A percentile compares a stretch with the other conserved stretches of the same genome.
Evolutionary conservation across 345 rosid species (phyloP).

Genomic region (Mercurialis annua): DNA sequence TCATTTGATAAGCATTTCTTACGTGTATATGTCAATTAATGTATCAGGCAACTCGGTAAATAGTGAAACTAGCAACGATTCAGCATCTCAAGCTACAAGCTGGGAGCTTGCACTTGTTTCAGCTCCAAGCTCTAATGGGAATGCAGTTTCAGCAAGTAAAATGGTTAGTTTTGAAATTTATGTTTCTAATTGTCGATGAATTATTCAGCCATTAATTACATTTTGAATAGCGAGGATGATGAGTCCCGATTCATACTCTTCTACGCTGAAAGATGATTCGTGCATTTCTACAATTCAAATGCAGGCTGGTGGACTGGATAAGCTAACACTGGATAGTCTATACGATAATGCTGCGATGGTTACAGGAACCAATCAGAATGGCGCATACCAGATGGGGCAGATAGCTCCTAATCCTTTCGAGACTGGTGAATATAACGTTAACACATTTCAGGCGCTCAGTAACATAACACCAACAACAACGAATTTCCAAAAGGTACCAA

Average conservation of each 20-base stretch:
- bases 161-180: constrained; percentile 21
- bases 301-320: constrained; percentile 36
- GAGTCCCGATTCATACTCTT: too few species aligned
- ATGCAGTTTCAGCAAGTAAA: constrained; percentile 16
- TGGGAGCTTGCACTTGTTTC: constrained; percentile 41
- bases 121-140: constrained; percentile 27
- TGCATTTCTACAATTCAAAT: too few species aligned
- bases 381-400: constrained; percentile 7
- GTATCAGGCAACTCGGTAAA: constrained; percentile 10
- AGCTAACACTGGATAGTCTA: constrained; percentile 23
- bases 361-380: constrained; percentile 7
- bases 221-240: too few species aligned
- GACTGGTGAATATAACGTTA: constrained; percentile 6
- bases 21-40: background rate
- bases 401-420: constrained; percentile 15
- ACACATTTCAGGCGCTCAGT: constrained; percentile 8
- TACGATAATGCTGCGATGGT: constrained; percentile 25
- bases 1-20: background rate
- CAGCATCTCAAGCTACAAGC: constrained; percentile 14
- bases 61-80: constrained; percentile 5
- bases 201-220: too few species aligned
- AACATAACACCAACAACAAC: background rate
- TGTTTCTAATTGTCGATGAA: background rate
- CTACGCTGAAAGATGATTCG: too few species aligned
- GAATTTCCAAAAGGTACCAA: constrained; percentile 4